Evolutionary conservation across 2,329 filamentous ascomycete genomes (phyloP), one percentile per base, ranked within the genome.

Genomic region (Macrophomina pseudophaseolina): DNA sequence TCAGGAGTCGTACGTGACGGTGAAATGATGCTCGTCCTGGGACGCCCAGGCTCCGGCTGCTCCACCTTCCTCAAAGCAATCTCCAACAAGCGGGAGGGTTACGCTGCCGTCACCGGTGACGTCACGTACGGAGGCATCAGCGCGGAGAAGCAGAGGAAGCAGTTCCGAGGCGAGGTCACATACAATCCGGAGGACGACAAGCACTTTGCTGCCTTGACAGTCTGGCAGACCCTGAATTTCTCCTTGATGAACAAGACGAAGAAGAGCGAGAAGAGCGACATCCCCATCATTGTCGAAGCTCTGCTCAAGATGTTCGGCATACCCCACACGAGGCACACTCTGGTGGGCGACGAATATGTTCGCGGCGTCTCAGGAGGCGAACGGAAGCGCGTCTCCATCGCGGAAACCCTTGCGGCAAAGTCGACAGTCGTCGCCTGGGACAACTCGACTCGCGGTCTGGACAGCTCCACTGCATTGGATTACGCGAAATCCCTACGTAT

Each of bases 341-440:
- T 87, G 1, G 90, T 94, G 1, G 92, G 92, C n/a, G 88, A 94
- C 72, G 88, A 90, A 68, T 87, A 83, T 72, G 85, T 89, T 6
- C 86, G 90, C 54, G 91, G 91, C 75, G 89, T 94, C 0, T 91
- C 89, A 54, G 92, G 92, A 71, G 92, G 92, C 67, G 92, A 95
- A 79, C 82, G 91, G 44, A 94, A 94, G 76, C 89, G 91, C 73
- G 91, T 93, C 8, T 90, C 88, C 28, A 93, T 94, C 69, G 90
- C 90, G 1, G 91, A 94, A 77, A 91, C 90, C 0, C 79, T 94
- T 28, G 89, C 90, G 4, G 90, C 90, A 6, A 90, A 91, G 75
- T 75, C 88, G 0, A 88, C 89, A 0, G 88, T 94, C 1, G 87
- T 91, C 40, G 90, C 88, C 69, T 94, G 90, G 90, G 91, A 94